Conservation (phyloP, 1,284 basidiomycete genomes). For the Amylostereum areolatum region DNA sequence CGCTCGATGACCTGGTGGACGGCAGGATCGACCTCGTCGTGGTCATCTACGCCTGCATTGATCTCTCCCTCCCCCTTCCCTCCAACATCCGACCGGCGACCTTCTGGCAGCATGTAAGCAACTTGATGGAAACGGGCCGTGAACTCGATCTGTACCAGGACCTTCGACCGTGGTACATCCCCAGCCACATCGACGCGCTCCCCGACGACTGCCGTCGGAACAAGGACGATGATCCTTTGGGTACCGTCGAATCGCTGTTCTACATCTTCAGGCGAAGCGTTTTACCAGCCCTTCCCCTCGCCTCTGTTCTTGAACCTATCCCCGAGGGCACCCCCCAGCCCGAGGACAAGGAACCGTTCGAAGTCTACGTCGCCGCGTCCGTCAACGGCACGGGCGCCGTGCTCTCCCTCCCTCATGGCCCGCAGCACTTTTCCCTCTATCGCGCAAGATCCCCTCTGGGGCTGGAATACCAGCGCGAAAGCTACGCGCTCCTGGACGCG, state of each 20-base stretch:
- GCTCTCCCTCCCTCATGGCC: too few relatives aligned
- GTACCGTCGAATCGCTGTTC: too few relatives aligned
- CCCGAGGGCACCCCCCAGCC: too few relatives aligned
- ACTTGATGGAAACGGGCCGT: constrained; percentile 7
- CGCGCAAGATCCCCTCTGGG: too few relatives aligned
- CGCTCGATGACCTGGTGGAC: constrained; percentile 1
- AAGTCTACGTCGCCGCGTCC: too few relatives aligned
- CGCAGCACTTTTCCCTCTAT: too few relatives aligned
- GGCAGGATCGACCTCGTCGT: constrained; percentile 10
- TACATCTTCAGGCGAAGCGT: too few relatives aligned
- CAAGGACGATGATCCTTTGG: constrained; percentile 1
- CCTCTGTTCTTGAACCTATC: too few relatives aligned
- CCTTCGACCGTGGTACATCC: not conserved
- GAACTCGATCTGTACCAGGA: constrained; percentile 4
- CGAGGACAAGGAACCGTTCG: too few relatives aligned
- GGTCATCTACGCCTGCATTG: constrained; percentile 11
- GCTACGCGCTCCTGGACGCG: constrained; percentile 13
- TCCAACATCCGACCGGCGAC: constrained; percentile 8
- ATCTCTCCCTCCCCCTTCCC: constrained; percentile 11
- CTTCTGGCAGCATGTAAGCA: constrained; percentile 9
- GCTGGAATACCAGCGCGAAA: constrained; percentile 3
- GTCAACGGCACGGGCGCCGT: too few relatives aligned
- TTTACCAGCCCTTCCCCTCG: too few relatives aligned
- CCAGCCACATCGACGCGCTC: constrained; percentile 1
- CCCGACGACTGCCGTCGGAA: not conserved